phyloP scores from a whole-genome alignment of 148 eudicot species.

The Rhododendron molle region DNA sequence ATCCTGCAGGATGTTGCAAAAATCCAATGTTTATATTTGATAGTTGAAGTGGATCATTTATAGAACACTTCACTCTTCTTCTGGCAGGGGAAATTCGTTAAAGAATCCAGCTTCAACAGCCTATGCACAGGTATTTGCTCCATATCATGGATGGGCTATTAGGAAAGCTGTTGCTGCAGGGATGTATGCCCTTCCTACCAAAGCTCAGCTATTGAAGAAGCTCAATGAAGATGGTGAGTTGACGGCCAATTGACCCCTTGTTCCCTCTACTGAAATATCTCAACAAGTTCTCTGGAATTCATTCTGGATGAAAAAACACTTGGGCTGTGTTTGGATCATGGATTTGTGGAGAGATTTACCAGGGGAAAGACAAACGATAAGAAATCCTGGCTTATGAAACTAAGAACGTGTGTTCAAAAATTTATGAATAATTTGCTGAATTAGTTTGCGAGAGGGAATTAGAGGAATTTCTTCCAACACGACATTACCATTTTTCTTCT shows the following conservation, averaged over 20 bases:
- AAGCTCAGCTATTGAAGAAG: constrained; percentile 61
- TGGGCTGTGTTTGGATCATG: neutral
- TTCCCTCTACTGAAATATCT: neutral
- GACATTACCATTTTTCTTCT: neutral
- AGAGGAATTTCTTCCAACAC: neutral
- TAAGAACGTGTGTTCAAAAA: neutral
- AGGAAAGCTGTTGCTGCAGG: constrained; percentile 96
- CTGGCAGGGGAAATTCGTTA: constrained; percentile 62
- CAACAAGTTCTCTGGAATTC: neutral
- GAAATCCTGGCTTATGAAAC: neutral
- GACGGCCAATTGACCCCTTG: neutral
- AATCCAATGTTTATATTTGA: neutral
- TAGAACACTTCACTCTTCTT: constrained; percentile 3
- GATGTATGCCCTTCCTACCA: constrained; percentile 97
- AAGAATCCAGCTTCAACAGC: constrained; percentile 85
- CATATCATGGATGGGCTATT: constrained; percentile 94
- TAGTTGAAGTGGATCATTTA: neutral
- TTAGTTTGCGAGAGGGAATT: neutral
- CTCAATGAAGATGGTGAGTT: constrained; percentile 91
- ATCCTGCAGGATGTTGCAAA: neutral
- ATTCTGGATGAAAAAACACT: neutral
- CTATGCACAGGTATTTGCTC: constrained; percentile 86
- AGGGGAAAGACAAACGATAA: neutral
- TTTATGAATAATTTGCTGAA: neutral
- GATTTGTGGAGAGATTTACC: neutral